Percentiles rank a stretch among this genome's conserved stretches.
These are phyloP conservation scores for Termitomyces titanicus DNA, from an alignment of 768 basidiomycete species.

Conservation along the genomic window DNA sequence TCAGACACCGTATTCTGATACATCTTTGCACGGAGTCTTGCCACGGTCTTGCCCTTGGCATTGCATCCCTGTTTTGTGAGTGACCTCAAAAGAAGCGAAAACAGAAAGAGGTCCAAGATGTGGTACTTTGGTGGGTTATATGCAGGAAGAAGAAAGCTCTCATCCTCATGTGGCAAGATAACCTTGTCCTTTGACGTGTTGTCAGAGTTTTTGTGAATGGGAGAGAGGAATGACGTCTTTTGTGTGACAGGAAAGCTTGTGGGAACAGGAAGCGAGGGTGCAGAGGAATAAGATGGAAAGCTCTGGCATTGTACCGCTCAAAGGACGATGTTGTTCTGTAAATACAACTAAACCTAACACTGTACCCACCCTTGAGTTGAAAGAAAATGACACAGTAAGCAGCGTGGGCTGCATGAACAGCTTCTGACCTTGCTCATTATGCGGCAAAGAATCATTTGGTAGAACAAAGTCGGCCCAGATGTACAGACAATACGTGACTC, in stretches of 20 bases:
- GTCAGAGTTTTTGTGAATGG: not conserved
- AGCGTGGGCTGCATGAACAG: constrained; percentile 50
- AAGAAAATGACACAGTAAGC: constrained; percentile 49
- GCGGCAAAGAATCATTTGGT: constrained; percentile 59
- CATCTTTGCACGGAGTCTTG: constrained; percentile 48
- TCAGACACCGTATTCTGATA: constrained; percentile 42
- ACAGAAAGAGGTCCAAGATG: constrained; percentile 65
- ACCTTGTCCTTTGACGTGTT: constrained; percentile 23
- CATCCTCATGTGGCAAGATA: constrained; percentile 37
- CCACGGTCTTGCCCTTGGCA: constrained; percentile 61
- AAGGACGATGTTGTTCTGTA: constrained; percentile 71
- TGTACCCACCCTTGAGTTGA: constrained; percentile 47
- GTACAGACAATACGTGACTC: too few species aligned
- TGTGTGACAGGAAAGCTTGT: constrained; percentile 20
- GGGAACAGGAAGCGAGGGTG: constrained; percentile 22
- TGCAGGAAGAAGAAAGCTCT: constrained; percentile 48
- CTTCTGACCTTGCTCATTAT: constrained; percentile 42
- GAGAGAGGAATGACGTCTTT: constrained; percentile 9
- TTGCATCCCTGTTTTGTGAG: constrained; percentile 45
- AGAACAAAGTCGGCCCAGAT: too few species aligned
- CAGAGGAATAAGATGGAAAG: too few species aligned
- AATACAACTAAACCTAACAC: constrained; percentile 75
- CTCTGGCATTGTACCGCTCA: constrained; percentile 76
- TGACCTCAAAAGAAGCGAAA: constrained; percentile 51
- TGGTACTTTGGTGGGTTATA: constrained; percentile 56